Conservation (phyloP, 1,284 basidiomycete genomes). For the Cerrena zonata region DNA sequence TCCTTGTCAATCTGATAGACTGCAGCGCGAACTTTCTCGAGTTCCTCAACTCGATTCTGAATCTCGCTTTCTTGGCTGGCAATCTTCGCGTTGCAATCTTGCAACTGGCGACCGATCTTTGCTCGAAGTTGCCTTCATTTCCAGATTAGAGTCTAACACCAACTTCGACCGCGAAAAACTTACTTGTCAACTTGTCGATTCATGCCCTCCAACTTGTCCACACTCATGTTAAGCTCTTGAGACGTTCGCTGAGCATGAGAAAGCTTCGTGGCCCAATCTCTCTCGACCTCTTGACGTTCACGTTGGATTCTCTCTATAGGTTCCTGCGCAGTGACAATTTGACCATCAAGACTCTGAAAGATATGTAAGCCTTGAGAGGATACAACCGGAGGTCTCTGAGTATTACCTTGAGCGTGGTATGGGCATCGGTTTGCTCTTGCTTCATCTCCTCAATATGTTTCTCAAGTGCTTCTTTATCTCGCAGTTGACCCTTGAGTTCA, state of each 20-base stretch:
- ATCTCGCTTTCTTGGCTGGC: conserved; percentile 58
- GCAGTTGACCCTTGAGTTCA: conserved; percentile 55
- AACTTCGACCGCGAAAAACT: conserved; percentile 19
- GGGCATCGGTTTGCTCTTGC: conserved; percentile 43
- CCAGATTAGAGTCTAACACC: neutral
- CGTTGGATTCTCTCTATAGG: conserved; percentile 67
- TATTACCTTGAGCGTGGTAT: conserved; percentile 24
- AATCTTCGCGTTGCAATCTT: conserved; percentile 58
- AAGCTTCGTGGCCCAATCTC: conserved; percentile 47
- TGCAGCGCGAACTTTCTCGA: conserved; percentile 50
- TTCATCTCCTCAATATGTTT: conserved; percentile 57
- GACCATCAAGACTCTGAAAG: conserved; percentile 61
- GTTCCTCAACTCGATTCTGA: conserved; percentile 45
- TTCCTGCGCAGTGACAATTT: conserved; percentile 55
- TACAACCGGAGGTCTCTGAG: no score
- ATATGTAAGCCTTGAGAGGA: neutral
- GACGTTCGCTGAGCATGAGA: conserved; percentile 46
- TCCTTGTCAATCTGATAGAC: conserved; percentile 61
- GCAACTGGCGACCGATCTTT: conserved; percentile 57
- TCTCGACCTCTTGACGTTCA: conserved; percentile 51
- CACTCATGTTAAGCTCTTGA: conserved; percentile 63
- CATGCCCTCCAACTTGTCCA: conserved; percentile 57
- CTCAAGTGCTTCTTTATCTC: conserved; percentile 60
- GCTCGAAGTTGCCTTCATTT: conserved; percentile 65
- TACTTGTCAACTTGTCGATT: conserved; percentile 64